These are phyloP conservation scores for Suillus sp. DNA, from an alignment of 768 basidiomycete species.

Conservation along the genomic window DNA sequence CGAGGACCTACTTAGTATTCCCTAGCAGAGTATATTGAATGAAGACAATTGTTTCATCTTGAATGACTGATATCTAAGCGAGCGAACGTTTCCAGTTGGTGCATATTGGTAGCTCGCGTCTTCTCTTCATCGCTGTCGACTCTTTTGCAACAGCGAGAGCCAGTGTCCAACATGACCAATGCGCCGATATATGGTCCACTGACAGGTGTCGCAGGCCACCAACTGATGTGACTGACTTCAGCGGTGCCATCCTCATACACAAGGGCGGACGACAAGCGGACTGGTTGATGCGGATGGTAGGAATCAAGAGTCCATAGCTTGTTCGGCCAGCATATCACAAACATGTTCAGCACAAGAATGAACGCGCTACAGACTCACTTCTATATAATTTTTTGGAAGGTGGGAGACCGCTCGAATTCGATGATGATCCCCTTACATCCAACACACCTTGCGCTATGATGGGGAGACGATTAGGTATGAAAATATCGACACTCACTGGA, in stretches of 20 bases:
- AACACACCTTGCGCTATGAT: background rate
- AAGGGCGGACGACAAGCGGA: background rate
- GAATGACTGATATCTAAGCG: background rate
- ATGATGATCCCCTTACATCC: background rate
- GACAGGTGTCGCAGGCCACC: background rate
- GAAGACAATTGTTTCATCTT: background rate
- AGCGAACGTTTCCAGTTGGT: background rate
- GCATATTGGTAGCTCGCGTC: background rate
- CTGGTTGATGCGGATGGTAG: background rate
- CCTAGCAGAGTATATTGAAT: background rate
- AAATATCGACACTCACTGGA: background rate
- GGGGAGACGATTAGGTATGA: background rate
- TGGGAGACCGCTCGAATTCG: background rate
- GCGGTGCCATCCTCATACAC: background rate
- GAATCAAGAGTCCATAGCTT: background rate
- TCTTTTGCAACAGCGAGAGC: background rate
- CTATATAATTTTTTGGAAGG: background rate
- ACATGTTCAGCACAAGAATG: background rate
- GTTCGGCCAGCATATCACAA: background rate
- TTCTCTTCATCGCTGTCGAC: background rate
- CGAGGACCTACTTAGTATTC: background rate
- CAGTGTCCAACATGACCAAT: background rate
- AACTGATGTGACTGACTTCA: background rate
- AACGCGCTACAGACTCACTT: background rate
- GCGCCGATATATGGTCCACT: background rate